These are phyloP conservation scores for Colletotrichum spaethianum DNA, from an alignment of 2,329 filamentous ascomycete species.

Conservation along the genomic window DNA sequence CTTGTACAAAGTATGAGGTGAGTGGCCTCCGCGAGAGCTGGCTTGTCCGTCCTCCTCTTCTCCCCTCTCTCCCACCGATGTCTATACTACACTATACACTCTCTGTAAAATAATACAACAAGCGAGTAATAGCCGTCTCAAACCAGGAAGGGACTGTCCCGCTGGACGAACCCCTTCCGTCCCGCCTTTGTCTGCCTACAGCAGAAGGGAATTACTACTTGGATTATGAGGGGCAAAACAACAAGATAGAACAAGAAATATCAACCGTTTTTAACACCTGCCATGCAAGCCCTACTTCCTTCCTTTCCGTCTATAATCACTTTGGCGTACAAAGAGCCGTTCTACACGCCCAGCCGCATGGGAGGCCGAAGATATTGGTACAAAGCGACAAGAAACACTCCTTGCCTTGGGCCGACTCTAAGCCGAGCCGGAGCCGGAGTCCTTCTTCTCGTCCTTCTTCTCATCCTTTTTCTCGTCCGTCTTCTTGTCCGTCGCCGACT, in stretches of 20 bases:
- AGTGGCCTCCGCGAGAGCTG: slow-evolving; percentile 52
- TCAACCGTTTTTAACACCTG: slow-evolving; percentile 55
- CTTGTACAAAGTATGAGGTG: slow-evolving; percentile 47
- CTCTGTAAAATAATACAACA: slow-evolving; percentile 49
- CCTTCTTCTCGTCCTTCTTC: slow-evolving; percentile 50
- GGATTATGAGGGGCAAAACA: neutral
- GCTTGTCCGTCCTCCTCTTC: slow-evolving; percentile 42
- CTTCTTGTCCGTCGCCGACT: slow-evolving; percentile 43
- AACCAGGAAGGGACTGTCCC: neutral
- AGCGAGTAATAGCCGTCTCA: slow-evolving; percentile 41
- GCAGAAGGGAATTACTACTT: neutral
- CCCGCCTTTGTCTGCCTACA: slow-evolving; percentile 11
- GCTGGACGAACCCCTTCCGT: neutral
- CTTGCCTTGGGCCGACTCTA: slow-evolving; percentile 39
- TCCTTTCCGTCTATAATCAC: slow-evolving; percentile 40
- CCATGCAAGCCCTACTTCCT: slow-evolving; percentile 49
- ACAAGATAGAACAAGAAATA: slow-evolving; percentile 45
- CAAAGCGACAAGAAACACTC: slow-evolving; percentile 17
- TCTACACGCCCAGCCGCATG: slow-evolving; percentile 16
- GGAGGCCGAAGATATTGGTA: slow-evolving; percentile 43
- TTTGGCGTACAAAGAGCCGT: slow-evolving; percentile 7
- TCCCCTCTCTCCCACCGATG: neutral
- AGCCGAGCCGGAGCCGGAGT: slow-evolving; percentile 51
- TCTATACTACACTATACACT: slow-evolving; percentile 40
- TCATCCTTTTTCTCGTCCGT: slow-evolving; percentile 41